These are phyloP conservation scores for Myxozyma kluyveri DNA, from an alignment of 805 yeast species.

Conservation along the genomic window DNA sequence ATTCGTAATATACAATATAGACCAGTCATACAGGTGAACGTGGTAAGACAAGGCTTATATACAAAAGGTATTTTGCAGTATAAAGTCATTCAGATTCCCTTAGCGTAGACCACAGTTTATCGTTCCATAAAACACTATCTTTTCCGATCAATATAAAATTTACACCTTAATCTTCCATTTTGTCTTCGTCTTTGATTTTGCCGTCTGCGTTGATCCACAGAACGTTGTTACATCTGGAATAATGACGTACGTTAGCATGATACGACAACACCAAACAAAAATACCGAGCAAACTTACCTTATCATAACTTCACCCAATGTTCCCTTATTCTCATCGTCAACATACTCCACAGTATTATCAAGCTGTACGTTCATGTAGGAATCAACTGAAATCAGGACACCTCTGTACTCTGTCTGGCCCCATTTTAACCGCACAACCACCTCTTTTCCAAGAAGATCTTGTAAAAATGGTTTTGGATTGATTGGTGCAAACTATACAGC, in stretches of 20 bases:
- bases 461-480: constrained; percentile 88
- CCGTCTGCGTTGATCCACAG: constrained; percentile 51
- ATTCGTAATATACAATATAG: no score
- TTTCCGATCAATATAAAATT: no score
- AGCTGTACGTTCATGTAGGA: constrained; percentile 88
- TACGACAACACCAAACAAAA: neutral
- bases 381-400: constrained; percentile 74
- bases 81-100: no score
- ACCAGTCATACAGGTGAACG: no score
- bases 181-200: constrained; percentile 8
- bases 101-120: no score
- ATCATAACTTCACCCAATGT: constrained; percentile 75
- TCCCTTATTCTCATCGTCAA: constrained; percentile 50
- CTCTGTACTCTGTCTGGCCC: constrained; percentile 84
- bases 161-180: constrained; percentile 11
- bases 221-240: constrained; percentile 79
- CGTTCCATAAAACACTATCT: no score
- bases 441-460: constrained; percentile 64
- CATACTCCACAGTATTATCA: constrained; percentile 56
- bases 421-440: constrained; percentile 84
- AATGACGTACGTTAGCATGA: neutral
- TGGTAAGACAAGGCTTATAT: no score
- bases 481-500: constrained; percentile 52
- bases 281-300: constrained; percentile 32
- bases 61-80: no score